phyloP scores from a whole-genome alignment of 2,329 filamentous ascomycete species.

The Fusarium transvaalense region DNA sequence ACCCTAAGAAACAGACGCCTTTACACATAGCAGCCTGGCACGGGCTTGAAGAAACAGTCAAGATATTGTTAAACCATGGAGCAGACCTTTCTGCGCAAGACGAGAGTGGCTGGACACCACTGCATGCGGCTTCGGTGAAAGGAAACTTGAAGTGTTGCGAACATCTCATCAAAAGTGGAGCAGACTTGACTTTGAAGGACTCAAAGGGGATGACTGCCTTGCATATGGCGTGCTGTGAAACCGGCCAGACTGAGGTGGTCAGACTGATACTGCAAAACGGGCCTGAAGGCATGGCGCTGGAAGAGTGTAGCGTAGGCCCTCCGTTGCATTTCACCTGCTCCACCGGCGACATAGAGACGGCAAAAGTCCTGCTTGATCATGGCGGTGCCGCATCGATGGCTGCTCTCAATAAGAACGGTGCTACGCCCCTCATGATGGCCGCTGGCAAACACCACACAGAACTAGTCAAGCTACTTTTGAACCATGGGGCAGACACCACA shows the following conservation, averaged over 20 bases:
- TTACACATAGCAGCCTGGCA: rapidly evolving
- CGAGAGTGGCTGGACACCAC: rapidly evolving
- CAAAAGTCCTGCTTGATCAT: background rate
- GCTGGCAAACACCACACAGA: rapidly evolving
- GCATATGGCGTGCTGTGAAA: rapidly evolving
- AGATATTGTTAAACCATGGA: background rate
- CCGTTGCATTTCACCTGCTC: rapidly evolving
- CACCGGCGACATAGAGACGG: background rate
- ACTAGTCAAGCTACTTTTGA: background rate
- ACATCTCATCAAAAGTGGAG: background rate
- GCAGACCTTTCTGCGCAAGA: rapidly evolving
- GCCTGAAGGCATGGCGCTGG: background rate
- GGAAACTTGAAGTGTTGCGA: background rate
- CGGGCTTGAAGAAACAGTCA: background rate
- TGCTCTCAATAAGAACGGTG: rapidly evolving
- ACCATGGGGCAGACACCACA: rapidly evolving
- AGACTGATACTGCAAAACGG: background rate
- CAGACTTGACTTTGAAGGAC: rapidly evolving
- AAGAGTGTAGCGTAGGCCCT: rapidly evolving
- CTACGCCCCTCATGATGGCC: background rate
- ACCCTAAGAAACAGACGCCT: rapidly evolving
- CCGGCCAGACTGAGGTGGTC: background rate
- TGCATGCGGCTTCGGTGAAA: rapidly evolving
- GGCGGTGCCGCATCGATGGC: background rate
- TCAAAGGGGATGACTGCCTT: rapidly evolving